Evolutionary conservation across 2,329 filamentous ascomycete genomes (phyloP).

Genomic region (Phoma sp.): DNA sequence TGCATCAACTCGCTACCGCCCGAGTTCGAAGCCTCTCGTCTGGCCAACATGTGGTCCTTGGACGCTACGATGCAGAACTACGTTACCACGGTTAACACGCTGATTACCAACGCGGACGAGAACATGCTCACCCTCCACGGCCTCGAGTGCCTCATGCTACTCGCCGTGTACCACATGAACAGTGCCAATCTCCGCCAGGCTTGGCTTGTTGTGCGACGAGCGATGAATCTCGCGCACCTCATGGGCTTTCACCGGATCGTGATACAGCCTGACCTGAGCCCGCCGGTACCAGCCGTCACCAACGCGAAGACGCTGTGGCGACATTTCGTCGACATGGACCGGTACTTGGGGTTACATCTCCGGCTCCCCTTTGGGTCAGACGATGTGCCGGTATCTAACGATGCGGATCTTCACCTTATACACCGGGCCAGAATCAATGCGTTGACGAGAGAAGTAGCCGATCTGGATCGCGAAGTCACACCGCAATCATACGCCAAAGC

Average conservation of each 20-base stretch:
- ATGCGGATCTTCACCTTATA: slow-evolving; percentile 26
- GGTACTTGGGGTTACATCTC: slow-evolving; percentile 43
- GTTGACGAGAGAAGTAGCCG: slow-evolving; percentile 34
- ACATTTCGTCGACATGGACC: slow-evolving; percentile 38
- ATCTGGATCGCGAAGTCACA: slow-evolving; percentile 39
- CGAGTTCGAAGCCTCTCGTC: slow-evolving; percentile 36
- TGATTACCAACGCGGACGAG: slow-evolving; percentile 43
- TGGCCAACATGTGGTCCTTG: slow-evolving; percentile 40
- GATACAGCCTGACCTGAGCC: slow-evolving; percentile 21
- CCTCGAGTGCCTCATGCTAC: slow-evolving; percentile 40
- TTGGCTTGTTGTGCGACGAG: slow-evolving; percentile 43
- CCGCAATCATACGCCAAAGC: slow-evolving; percentile 42
- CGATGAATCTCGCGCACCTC: slow-evolving; percentile 44
- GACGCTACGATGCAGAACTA: slow-evolving; percentile 44
- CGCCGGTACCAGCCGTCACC: slow-evolving; percentile 35
- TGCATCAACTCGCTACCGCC: slow-evolving; percentile 44
- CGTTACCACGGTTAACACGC: slow-evolving; percentile 36
- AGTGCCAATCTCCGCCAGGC: slow-evolving; percentile 41
- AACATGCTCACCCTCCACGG: slow-evolving; percentile 45
- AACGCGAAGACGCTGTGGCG: slow-evolving; percentile 41
- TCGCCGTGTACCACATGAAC: slow-evolving; percentile 41
- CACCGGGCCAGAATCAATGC: slow-evolving; percentile 35
- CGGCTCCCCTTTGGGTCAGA: slow-evolving; percentile 45
- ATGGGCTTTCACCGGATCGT: slow-evolving; percentile 49
- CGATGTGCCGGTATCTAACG: slow-evolving; percentile 34